Evolutionary conservation across 768 basidiomycete species (phyloP), one percentile per base, ranked within the genome.

Genomic region (Daedaleopsis nitida): DNA sequence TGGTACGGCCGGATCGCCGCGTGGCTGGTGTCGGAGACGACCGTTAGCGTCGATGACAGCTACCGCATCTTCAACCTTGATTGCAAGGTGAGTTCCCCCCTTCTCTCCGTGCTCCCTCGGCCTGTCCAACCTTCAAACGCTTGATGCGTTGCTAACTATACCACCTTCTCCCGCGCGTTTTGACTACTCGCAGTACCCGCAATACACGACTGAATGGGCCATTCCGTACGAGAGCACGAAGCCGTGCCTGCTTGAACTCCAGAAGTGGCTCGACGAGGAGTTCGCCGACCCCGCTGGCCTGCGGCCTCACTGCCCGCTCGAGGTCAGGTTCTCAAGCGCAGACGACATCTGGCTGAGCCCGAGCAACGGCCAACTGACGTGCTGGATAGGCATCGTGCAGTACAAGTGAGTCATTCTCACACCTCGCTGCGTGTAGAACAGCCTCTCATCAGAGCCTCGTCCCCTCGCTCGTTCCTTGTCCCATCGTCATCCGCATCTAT

Each of bases 361-460:
- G 2, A 89, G 89, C 69, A 86, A 85, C 70, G 88, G 88, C 55
- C 82, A 86, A 58, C 78, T 76, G 71, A 95, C 91, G 9, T 91
- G 88, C 66, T 99, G 95, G 91, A 92, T 99, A 61, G 97, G 97
- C n/a, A 86, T 98, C 55, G 85, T 97, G n/a, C 93, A 96, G 70
- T 99, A 88, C 79, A 94, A 93, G 96, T 98, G 59, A 69, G 91
- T 76, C 8, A 14, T 32, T 16, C 51, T 10, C n/a, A n/a, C n/a
- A n/a, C 10, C 17, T 16, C 34, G 10, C 55, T 54, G 37, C 49
- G 50, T 32, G 27, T 32, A 3, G 27, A 3, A 7, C 27, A 32
- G 3, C 4, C 7, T 32, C 27, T 32, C 27, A 32, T 7, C 27
- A 32, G 27, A 3, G 27, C 7, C 4, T 32, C 27, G 27, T 32